Percentiles rank a stretch among this genome's conserved stretches.
Conservation (phyloP, 164 flowering plant genomes). For the Liriodendron chinense region DNA sequence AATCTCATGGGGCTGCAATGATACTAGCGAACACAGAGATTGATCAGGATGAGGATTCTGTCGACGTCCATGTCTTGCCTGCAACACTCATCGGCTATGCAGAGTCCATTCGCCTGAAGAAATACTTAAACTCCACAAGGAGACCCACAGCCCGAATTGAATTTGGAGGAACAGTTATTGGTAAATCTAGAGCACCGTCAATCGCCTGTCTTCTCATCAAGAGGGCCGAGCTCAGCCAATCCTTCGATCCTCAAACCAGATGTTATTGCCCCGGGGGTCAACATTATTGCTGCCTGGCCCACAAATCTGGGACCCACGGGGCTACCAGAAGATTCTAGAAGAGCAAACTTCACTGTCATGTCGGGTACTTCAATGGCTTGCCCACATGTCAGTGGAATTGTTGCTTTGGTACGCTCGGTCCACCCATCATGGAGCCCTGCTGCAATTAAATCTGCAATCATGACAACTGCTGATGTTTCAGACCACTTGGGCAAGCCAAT, state of each 20-base stretch:
- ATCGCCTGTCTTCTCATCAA: constrained; percentile 84
- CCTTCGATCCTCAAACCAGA: constrained; percentile 91
- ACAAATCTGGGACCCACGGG: constrained; percentile 79
- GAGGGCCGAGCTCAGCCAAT: constrained; percentile 79
- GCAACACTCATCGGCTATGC: constrained; percentile 67
- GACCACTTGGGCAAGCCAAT: constrained; percentile 64
- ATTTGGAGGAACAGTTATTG: constrained; percentile 69
- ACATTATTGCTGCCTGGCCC: constrained; percentile 97
- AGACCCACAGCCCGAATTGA: constrained; percentile 62
- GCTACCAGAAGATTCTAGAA: constrained; percentile 75
- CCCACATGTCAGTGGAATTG: constrained; percentile 85
- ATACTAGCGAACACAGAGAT: constrained; percentile 66
- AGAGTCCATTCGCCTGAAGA: constrained; percentile 55
- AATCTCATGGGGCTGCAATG: constrained; percentile 90
- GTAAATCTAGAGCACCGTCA: constrained; percentile 64
- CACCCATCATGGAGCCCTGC: constrained; percentile 90
- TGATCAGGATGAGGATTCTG: constrained; percentile 69
- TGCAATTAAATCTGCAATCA: constrained; percentile 77
- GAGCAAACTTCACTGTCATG: constrained; percentile 77
- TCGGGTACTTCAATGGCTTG: constrained; percentile 99
- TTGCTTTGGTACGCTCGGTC: constrained; percentile 60
- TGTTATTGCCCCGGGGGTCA: constrained; percentile 88
- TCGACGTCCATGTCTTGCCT: constrained; percentile 84
- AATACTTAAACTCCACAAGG: constrained; percentile 62
- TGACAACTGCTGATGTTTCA: constrained; percentile 70